Percentiles rank a stretch among this genome's conserved stretches.
These are phyloP conservation scores for Balansia obtecta DNA, from an alignment of 2,329 filamentous ascomycete species.

Conservation along the genomic window DNA sequence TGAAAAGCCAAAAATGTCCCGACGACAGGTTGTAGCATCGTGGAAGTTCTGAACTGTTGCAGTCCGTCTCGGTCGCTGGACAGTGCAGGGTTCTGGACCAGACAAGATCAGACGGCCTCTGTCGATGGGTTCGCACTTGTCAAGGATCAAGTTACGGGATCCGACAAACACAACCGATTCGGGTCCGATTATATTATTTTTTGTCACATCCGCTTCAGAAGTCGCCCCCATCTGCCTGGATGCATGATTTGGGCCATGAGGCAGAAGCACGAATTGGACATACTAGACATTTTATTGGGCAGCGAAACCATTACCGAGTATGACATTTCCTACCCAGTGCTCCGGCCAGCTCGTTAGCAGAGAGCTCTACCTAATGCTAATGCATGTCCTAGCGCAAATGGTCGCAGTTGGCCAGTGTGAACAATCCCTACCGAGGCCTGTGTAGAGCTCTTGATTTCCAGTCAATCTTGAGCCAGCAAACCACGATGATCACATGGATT, in stretches of 20 bases:
- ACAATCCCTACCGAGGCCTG: slow-evolving; percentile 10
- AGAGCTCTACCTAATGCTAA: neutral
- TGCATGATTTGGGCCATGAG: neutral
- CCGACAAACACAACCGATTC: too few species aligned
- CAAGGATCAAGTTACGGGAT: too few species aligned
- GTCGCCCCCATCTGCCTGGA: neutral
- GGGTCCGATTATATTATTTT: neutral
- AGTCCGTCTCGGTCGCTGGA: neutral
- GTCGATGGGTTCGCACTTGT: too few species aligned
- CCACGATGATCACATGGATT: too few species aligned
- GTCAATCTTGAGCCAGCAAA: too few species aligned
- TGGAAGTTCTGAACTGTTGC: neutral
- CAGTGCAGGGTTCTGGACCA: too few species aligned
- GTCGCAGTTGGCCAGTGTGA: slow-evolving; percentile 31
- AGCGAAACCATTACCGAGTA: slow-evolving; percentile 13
- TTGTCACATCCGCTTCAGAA: neutral
- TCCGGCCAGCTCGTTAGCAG: slow-evolving; percentile 6
- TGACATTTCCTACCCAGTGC: neutral
- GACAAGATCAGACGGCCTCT: neutral
- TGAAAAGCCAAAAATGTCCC: too few species aligned
- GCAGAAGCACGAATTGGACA: neutral
- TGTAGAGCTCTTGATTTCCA: too few species aligned
- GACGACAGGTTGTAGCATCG: neutral
- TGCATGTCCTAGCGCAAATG: slow-evolving; percentile 6
- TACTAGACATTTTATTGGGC: slow-evolving; percentile 15